These are phyloP conservation scores for Cicer bijugum DNA, from an alignment of 306 rosid genomes.

Conservation along the genomic window DNA sequence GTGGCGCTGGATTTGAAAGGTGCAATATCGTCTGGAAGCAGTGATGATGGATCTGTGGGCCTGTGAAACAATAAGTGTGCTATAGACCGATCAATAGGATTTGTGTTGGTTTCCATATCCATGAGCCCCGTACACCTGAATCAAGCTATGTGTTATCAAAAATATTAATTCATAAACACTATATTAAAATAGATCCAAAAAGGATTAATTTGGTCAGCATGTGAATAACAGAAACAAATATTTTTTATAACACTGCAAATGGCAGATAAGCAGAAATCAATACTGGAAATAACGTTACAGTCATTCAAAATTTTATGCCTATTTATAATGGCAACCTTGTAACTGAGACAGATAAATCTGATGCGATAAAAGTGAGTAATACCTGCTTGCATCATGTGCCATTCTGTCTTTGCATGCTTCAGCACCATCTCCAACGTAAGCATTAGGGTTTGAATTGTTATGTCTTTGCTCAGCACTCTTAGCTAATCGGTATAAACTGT, in stretches of 20 bases:
- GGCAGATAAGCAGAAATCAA: not conserved
- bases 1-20: conserved; percentile 49
- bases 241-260: conserved; percentile 25
- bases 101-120: conserved; percentile 80
- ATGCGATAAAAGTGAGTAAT: conserved; percentile 36
- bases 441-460: conserved; percentile 49
- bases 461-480: conserved; percentile 87
- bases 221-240: conserved; percentile 24
- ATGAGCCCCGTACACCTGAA: conserved; percentile 67
- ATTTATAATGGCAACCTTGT: conserved; percentile 9
- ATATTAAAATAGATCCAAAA: not conserved
- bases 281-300: not conserved
- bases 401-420: conserved; percentile 51
- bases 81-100: conserved; percentile 86
- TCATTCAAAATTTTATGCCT: conserved; percentile 10
- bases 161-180: conserved; percentile 31
- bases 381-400: conserved; percentile 64
- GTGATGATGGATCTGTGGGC: conserved; percentile 59
- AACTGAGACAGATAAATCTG: conserved; percentile 12
- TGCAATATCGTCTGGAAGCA: conserved; percentile 44
- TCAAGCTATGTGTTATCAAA: conserved; percentile 38
- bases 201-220: conserved; percentile 7
- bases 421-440: conserved; percentile 54
- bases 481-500: conserved; percentile 88
- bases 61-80: conserved; percentile 89